Evolutionary conservation across 192 early-diverging fungal genomes (phyloP), one percentile per base, ranked within the genome.

Genomic region (Tieghemiomyces parasiticus): DNA sequence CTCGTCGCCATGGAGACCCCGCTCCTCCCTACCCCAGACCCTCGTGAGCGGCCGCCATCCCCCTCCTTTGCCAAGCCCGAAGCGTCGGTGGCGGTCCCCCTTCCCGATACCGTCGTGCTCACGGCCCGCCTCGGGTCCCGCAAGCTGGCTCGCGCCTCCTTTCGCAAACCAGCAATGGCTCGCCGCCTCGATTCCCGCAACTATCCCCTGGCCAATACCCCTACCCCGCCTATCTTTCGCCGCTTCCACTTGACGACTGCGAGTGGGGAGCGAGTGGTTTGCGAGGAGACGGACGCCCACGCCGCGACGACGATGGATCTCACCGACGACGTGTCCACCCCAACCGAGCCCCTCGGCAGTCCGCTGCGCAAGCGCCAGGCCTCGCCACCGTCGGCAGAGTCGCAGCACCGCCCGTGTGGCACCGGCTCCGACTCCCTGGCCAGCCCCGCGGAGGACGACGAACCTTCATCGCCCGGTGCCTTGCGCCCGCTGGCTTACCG

Each of bases 351-450:
- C 0, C 33, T 35, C 6, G 9, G 33, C 34, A 58, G 55, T 20
- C 55, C 55, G 33, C 22, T n/a, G 33, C 55, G 55, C 19, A 58
- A 58, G 26, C 55, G 55, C 33, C 55, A 58, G n/a, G 55, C 55
- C 3, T 58, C 55, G 4, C 55, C 55, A 3, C n/a, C n/a, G n/a
- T n/a, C n/a, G n/a, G n/a, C n/a, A n/a, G n/a, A n/a, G n/a, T n/a
- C n/a, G n/a, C n/a, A n/a, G n/a, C n/a, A n/a, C n/a, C n/a, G n/a
- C n/a, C n/a, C 55, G 33, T 8, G 55, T 24, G 4, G 34, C 55
- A 42, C 38, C 38, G 8, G 38, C 38, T 16, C 16, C 38, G 8
- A 42, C 38, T 16, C 38, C n/a, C n/a, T n/a, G n/a, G n/a, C n/a
- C n/a, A n/a, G n/a, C n/a, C n/a, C n/a, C n/a, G n/a, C n/a, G n/a